Evolutionary conservation across 192 early-diverging fungal species (phyloP).

Genomic region (Neocallimastix lanati): DNA sequence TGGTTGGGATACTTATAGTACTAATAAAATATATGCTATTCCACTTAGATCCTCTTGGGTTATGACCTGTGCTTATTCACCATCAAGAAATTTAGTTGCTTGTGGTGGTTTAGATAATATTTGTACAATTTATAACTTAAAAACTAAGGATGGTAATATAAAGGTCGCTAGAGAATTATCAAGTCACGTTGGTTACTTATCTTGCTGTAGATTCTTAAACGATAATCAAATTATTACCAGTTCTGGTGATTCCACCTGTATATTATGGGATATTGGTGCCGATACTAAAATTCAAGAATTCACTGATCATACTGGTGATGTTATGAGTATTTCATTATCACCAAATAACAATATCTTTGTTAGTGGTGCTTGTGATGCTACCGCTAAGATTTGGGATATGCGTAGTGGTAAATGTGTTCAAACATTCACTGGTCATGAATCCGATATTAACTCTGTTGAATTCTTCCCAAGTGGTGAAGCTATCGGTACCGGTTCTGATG

Average conservation of each 20-base stretch:
- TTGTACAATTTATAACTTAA: conserved; percentile 95
- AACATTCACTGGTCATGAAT: conserved; percentile 94
- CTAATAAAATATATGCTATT: conserved; percentile 98
- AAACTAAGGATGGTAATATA: conserved; percentile 23
- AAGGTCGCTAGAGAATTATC: conserved; percentile 86
- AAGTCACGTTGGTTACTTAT: conserved; percentile 94
- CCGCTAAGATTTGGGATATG: conserved; percentile 98
- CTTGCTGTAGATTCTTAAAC: conserved; percentile 89
- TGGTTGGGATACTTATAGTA: conserved; percentile 96
- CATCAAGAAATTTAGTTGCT: conserved; percentile 88
- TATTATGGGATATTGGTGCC: conserved; percentile 99
- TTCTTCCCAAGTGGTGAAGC: conserved; percentile 99
- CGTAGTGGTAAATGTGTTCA: conserved; percentile 89
- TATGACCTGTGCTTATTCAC: conserved; percentile 98
- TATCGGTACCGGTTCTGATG: conserved; percentile 94
- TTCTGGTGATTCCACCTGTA: conserved; percentile 96
- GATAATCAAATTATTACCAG: conserved; percentile 93
- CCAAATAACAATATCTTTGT: conserved; percentile 94
- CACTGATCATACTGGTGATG: no score
- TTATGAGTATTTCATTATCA: conserved; percentile 84
- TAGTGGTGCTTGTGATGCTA: conserved; percentile 94
- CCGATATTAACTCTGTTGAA: conserved; percentile 94
- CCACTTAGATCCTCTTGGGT: conserved; percentile 98
- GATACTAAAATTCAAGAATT: conserved; percentile 92
- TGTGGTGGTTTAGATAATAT: no score